A percentile compares a stretch with the other conserved stretches of the same genome.
phyloP scores from a whole-genome alignment of 306 rosid species.

The Fagus crenata region DNA sequence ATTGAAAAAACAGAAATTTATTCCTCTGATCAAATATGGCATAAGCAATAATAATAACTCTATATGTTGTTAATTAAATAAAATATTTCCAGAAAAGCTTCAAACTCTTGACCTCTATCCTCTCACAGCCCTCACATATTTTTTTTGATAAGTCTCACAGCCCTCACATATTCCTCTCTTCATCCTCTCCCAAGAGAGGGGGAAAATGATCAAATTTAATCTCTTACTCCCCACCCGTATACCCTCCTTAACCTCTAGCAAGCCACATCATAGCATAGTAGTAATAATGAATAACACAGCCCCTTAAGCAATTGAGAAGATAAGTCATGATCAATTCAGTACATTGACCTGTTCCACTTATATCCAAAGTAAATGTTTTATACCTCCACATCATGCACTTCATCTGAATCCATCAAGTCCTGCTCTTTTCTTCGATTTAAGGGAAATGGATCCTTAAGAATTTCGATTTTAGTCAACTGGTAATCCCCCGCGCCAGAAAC shows the following conservation, averaged over 20 bases:
- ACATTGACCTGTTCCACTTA: not conserved
- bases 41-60: not conserved
- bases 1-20: not conserved
- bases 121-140: not conserved
- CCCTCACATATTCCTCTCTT: no score
- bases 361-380: not conserved
- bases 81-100: not conserved
- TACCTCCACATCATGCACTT: conserved; percentile 57
- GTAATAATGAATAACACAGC: not conserved
- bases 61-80: not conserved
- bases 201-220: not conserved
- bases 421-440: conserved; percentile 63
- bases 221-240: not conserved
- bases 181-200: not conserved
- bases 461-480: conserved; percentile 69
- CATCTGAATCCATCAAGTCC: conserved; percentile 79
- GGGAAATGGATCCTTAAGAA: conserved; percentile 80
- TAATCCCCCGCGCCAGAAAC: conserved; percentile 96
- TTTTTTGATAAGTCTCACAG: not conserved
- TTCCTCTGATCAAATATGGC: not conserved
- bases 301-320: not conserved
- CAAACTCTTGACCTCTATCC: not conserved
- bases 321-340: not conserved
- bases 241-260: not conserved
- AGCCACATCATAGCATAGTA: not conserved